A percentile compares a stretch with the other conserved stretches of the same genome.
These are phyloP conservation scores for Hortiboletus campestris DNA, from an alignment of 768 basidiomycete genomes.

Conservation along the genomic window DNA sequence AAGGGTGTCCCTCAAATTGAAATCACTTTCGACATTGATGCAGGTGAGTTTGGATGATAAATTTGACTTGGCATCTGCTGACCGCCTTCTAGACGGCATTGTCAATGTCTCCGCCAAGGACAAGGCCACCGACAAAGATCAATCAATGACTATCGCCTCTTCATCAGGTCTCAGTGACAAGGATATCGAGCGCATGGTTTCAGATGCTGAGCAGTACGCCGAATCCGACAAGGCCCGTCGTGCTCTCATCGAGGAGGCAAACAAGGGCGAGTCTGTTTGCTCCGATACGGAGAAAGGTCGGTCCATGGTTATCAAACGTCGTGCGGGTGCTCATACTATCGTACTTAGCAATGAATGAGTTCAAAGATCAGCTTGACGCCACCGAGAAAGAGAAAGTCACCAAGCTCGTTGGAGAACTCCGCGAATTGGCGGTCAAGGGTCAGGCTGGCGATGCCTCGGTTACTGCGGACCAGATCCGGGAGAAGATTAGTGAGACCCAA, in stretches of 20 bases:
- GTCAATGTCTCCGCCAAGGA: slow-evolving; percentile 97
- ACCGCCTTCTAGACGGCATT: slow-evolving; percentile 66
- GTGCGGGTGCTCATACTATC: background rate
- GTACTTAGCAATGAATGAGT: slow-evolving; percentile 82
- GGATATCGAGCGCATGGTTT: slow-evolving; percentile 97
- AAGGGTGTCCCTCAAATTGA: slow-evolving; percentile 78
- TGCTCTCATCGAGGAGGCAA: slow-evolving; percentile 89
- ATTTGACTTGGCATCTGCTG: background rate
- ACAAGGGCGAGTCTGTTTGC: slow-evolving; percentile 93
- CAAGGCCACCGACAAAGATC: slow-evolving; percentile 87
- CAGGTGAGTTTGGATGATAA: slow-evolving; percentile 47
- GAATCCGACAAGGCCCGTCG: slow-evolving; percentile 90
- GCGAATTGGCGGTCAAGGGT: slow-evolving; percentile 87
- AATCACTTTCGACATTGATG: slow-evolving; percentile 96
- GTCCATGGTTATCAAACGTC: slow-evolving; percentile 14
- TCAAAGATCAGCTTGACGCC: slow-evolving; percentile 94
- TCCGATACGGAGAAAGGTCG: slow-evolving; percentile 93
- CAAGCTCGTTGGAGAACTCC: slow-evolving; percentile 81
- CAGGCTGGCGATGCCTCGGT: slow-evolving; percentile 80
- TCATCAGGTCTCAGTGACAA: slow-evolving; percentile 95
- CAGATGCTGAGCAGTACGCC: slow-evolving; percentile 90
- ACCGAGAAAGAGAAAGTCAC: slow-evolving; percentile 93
- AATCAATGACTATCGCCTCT: slow-evolving; percentile 96
- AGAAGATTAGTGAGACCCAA: slow-evolving; percentile 92
- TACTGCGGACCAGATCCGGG: slow-evolving; percentile 84